Evolutionary conservation across 2,329 filamentous ascomycete genomes (phyloP), one percentile per base, ranked within the genome.

Genomic region (Sphaerulina musiva): DNA sequence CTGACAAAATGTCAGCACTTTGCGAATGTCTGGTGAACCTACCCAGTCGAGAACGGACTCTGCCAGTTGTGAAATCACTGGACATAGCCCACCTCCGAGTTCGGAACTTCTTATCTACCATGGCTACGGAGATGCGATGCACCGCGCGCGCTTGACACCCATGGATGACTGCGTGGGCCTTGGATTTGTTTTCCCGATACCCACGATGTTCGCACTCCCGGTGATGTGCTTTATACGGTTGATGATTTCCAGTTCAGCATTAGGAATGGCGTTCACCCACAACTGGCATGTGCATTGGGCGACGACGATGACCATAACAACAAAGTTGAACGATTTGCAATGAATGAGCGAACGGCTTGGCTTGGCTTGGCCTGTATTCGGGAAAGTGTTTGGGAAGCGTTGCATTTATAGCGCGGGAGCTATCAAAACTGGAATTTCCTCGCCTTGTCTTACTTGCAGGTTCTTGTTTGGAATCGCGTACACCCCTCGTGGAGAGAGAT

Each of bases 251-350:
- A 51, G 48, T 29, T 38, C 31, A 43, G 48, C 48, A 51, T 51
- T 51, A 51, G 31, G 34, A 43, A 29, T 45, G 48, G 48, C 48
- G 48, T 51, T 51, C n/a, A 38, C 6, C 26, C 26, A 29, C 41
- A 29, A 17, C 44, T 44, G 48, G 31, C 40, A 43, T 44, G 32
- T 39, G 41, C 48, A 44, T 44, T 51, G 48, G 48, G 48, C 41
- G 10, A 31, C 10, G 26, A 12, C 26, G 40, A 9, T 39, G 42
- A 42, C 48, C 42, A 53, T 49, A 41, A 45, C 31, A 45, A 23
- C 26, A 29, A 29, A 29, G 39, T 44, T 48, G 49, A 56, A 56
- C 38, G 50, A 56, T 46, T 46, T 53, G 36, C 46, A 43, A 53
- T 47, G 54, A 52, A 29, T 29, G 26, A 29, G 40, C 39, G 26